Conservation (phyloP, 768 basidiomycete genomes). For the Auriscalpium orientale region DNA sequence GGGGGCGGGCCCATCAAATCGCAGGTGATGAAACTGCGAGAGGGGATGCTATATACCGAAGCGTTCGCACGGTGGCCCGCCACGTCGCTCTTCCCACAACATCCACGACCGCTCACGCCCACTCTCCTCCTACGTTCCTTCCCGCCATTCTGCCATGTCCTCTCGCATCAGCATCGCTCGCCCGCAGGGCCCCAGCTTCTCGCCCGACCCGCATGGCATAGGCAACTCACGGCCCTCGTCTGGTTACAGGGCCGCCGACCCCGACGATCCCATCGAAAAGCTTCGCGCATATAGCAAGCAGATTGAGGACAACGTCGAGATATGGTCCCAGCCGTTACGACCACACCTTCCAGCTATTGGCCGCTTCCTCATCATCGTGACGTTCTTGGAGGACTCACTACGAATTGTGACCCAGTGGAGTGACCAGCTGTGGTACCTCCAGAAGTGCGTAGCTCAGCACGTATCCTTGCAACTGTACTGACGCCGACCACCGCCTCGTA, state of each 20-base stretch:
- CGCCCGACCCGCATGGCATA: conserved; percentile 72
- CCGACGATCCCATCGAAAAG: conserved; percentile 77
- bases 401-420: conserved; percentile 91
- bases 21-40: not conserved
- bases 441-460: conserved; percentile 55
- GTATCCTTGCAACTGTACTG: conserved; percentile 3
- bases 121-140: conserved; percentile 4
- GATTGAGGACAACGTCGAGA: conserved; percentile 89
- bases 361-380: conserved; percentile 94
- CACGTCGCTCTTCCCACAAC: not conserved
- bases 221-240: conserved; percentile 60
- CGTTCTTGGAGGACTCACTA: conserved; percentile 94
- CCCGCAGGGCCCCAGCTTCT: conserved; percentile 47
- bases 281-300: conserved; percentile 60
- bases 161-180: conserved; percentile 80
- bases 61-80: not conserved
- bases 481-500: conserved; percentile 24
- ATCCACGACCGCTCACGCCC: not conserved
- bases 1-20: not conserved
- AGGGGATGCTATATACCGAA: not conserved
- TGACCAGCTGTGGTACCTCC: conserved; percentile 98
- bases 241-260: conserved; percentile 74
- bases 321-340: conserved; percentile 86
- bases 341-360: conserved; percentile 93
- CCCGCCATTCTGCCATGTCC: conserved; percentile 42